Evolutionary conservation across 768 basidiomycete species (phyloP).

Genomic region (Zangia roseola): DNA sequence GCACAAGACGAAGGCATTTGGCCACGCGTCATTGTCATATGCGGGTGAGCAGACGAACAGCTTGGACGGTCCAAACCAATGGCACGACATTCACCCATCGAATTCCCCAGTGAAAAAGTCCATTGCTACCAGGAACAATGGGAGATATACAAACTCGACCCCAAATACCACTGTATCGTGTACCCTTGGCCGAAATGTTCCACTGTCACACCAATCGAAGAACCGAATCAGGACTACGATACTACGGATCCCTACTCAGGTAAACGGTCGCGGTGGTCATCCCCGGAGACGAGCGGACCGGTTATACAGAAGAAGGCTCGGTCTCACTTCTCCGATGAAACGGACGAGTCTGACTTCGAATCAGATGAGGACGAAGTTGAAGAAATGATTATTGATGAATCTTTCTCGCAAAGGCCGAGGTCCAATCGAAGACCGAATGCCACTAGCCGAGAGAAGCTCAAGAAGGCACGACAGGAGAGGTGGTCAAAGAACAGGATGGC

Average conservation of each 20-base stretch:
- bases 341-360: constrained; percentile 23
- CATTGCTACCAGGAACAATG: constrained; percentile 73
- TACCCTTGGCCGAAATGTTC: constrained; percentile 39
- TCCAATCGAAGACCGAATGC: constrained; percentile 19
- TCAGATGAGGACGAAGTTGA: constrained; percentile 49
- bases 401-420: constrained; percentile 17
- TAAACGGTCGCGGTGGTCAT: constrained; percentile 29
- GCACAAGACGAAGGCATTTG: constrained; percentile 66
- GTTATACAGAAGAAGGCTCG: constrained; percentile 28
- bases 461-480: constrained; percentile 24
- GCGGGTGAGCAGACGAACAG: constrained; percentile 52
- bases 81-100: constrained; percentile 7
- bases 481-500: constrained; percentile 25
- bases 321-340: constrained; percentile 16
- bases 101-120: constrained; percentile 41
- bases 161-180: constrained; percentile 66
- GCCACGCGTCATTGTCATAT: constrained; percentile 65
- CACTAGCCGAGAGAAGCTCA: constrained; percentile 33
- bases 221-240: constrained; percentile 5
- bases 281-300: constrained; percentile 20
- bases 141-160: constrained; percentile 84
- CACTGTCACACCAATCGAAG: constrained; percentile 21
- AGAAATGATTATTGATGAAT: constrained; percentile 47
- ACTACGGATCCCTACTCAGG: constrained; percentile 9
- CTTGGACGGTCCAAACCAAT: constrained; percentile 1